Conservation (phyloP, 495 filamentous ascomycete species). For the Hyaloscypha finlandica region DNA sequence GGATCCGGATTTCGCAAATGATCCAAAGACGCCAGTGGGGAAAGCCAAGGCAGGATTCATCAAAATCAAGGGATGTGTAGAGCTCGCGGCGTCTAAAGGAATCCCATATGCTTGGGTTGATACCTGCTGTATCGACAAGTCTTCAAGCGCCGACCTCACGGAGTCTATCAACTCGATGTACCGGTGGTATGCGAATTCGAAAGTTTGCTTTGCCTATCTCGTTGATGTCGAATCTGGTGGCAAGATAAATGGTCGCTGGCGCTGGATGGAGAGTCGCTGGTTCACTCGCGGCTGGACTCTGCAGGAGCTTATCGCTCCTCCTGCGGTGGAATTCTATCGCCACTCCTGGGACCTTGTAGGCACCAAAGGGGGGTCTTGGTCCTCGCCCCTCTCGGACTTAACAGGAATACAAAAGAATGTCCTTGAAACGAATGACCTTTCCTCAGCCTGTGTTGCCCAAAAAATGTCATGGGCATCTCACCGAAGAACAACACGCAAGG, state of each 20-base stretch:
- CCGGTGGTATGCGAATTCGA: slow-evolving; percentile 36
- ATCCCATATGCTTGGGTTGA: slow-evolving; percentile 22
- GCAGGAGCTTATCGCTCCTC: slow-evolving; percentile 7
- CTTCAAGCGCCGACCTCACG: slow-evolving; percentile 26
- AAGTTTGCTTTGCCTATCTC: slow-evolving; percentile 40
- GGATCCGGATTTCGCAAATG: neutral
- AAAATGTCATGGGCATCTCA: slow-evolving; percentile 35
- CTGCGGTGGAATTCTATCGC: neutral
- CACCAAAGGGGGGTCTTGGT: neutral
- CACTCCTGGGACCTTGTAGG: neutral
- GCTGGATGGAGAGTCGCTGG: too few relatives aligned
- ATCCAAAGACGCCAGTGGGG: neutral
- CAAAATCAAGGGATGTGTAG: slow-evolving; percentile 11
- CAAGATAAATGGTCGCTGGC: neutral
- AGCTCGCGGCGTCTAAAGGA: neutral
- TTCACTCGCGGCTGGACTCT: slow-evolving; percentile 10
- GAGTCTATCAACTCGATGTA: slow-evolving; percentile 43
- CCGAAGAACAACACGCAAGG: slow-evolving; percentile 23
- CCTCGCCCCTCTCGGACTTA: neutral
- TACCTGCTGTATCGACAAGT: slow-evolving; percentile 36
- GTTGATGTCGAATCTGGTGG: neutral
- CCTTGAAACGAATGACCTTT: slow-evolving; percentile 1
- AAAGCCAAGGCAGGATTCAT: slow-evolving; percentile 4
- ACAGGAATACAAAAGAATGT: neutral
- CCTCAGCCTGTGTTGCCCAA: slow-evolving; percentile 19